Evolutionary conservation across 1,284 basidiomycete species (phyloP).

Genomic region (Boletellus deceptivus): DNA sequence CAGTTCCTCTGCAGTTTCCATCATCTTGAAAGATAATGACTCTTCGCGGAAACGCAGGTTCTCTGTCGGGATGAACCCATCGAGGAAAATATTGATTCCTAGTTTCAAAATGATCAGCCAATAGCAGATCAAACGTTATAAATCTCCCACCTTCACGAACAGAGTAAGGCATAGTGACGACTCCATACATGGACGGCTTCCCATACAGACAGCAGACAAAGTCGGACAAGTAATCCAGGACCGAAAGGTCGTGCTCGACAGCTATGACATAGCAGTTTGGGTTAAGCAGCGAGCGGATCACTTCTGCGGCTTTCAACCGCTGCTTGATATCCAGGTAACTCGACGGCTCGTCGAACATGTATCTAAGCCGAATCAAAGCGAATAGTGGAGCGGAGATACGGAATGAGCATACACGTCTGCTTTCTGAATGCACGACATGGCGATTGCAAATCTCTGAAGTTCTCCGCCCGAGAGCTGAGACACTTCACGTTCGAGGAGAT

Average conservation of each 20-base stretch:
- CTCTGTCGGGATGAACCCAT: constrained; percentile 97
- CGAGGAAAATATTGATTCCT: constrained; percentile 97
- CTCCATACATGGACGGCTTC: constrained; percentile 95
- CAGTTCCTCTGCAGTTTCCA: constrained; percentile 89
- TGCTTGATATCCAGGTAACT: constrained; percentile 96
- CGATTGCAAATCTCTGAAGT: constrained; percentile 93
- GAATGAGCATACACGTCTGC: constrained; percentile 77
- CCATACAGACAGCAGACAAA: constrained; percentile 97
- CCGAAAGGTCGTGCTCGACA: constrained; percentile 97
- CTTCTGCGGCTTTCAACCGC: constrained; percentile 92
- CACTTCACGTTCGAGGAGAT: constrained; percentile 83
- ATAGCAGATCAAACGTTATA: background rate
- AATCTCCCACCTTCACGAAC: constrained; percentile 82
- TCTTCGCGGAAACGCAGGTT: constrained; percentile 96
- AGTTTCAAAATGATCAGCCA: constrained; percentile 5
- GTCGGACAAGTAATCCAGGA: constrained; percentile 95
- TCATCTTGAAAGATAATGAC: constrained; percentile 93
- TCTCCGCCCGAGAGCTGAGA: constrained; percentile 91
- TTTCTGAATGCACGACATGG: constrained; percentile 87
- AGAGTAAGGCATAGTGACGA: constrained; percentile 96
- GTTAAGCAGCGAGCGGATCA: constrained; percentile 82
- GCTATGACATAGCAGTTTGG: constrained; percentile 90
- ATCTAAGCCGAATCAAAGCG: constrained; percentile 45
- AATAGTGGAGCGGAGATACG: background rate
- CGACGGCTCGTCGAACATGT: constrained; percentile 98